Base-by-base conservation (phyloP, 2,329 filamentous ascomycete species). In the Alternaria dauci region DNA sequence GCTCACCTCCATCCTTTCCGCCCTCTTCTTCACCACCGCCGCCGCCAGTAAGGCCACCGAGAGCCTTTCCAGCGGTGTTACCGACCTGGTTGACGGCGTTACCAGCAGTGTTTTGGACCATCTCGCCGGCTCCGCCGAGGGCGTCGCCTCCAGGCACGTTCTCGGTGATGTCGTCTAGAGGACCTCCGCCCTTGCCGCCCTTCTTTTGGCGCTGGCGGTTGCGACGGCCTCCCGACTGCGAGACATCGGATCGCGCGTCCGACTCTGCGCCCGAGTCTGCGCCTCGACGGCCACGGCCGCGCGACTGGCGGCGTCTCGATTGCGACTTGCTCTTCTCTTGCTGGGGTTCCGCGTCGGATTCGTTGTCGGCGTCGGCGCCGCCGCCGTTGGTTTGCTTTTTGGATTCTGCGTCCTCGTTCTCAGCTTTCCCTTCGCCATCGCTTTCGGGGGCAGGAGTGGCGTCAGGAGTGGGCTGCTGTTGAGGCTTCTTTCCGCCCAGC, bases 151-250 rank as follows among this genome's bases (percentile, higher is more conserved):
- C 85, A 9, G 82, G 82, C 1, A 83, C 70, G 52, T 81, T 76
- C 71, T 89, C 86, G 58, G 84, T 83, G 59, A 88, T 86, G 63
- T 83, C 83, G 57, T 83, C 85, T 3, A 88, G 81, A 1, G 83
- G 83, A 9, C 84, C 82, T 52, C 78, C 78, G 48, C 80, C 78
- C 32, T 79, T 79, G 59, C 81, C 78, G 55, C 79, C 75, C 75
- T 84, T 83, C 76, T 84, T 81, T 61, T 77, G 75, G 65, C 79
- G 74, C 69, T 87, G 84, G 65, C 85, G 80, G 70, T 87, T 86
- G 65, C 85, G 84, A 62, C 86, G 85, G 58, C 86, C 86, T 62
- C 84, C 84, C 41, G 80, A 74, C 30, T 80, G 78, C 59, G 84
- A 85, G 58, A 85, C 81, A 64, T 87, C 84, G 69, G 81, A 84